These are phyloP conservation scores for Ophiostoma pallidulum DNA, from an alignment of 2,329 filamentous ascomycete species.

Conservation along the genomic window DNA sequence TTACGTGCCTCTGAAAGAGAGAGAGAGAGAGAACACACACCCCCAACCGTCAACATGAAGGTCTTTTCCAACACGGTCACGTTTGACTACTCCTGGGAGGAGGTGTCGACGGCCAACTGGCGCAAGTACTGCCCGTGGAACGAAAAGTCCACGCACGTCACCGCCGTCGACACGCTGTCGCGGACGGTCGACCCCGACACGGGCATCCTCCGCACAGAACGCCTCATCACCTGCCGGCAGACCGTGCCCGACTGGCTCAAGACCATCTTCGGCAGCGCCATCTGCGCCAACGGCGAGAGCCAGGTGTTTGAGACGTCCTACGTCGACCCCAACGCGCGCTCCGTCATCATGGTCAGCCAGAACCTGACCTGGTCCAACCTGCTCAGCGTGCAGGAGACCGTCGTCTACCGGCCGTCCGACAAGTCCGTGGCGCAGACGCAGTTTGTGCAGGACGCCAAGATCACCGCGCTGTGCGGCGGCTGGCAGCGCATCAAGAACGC, in stretches of 20 bases:
- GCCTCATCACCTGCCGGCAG: slow-evolving; percentile 53
- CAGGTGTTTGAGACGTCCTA: slow-evolving; percentile 95
- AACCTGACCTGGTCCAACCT: slow-evolving; percentile 92
- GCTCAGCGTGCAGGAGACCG: slow-evolving; percentile 85
- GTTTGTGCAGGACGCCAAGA: slow-evolving; percentile 83
- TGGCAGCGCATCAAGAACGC: slow-evolving; percentile 97
- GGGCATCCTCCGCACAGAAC: slow-evolving; percentile 52
- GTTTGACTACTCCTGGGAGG: slow-evolving; percentile 97
- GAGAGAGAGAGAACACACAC: not conserved
- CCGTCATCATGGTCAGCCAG: slow-evolving; percentile 91
- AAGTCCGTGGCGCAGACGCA: slow-evolving; percentile 50
- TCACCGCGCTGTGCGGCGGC: slow-evolving; percentile 88
- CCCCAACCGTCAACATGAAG: slow-evolving; percentile 57
- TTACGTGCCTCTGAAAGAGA: too few relatives aligned
- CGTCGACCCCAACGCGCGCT: slow-evolving; percentile 73
- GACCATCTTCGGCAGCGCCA: slow-evolving; percentile 61
- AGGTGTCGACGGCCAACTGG: slow-evolving; percentile 97
- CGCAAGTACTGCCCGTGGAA: slow-evolving; percentile 99
- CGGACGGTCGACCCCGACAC: slow-evolving; percentile 50
- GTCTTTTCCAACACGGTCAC: slow-evolving; percentile 85
- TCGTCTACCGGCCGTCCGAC: slow-evolving; percentile 62
- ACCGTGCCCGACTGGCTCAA: slow-evolving; percentile 70
- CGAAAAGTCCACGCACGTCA: slow-evolving; percentile 93
- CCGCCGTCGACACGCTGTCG: slow-evolving; percentile 86
- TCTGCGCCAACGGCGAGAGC: slow-evolving; percentile 52